Evolutionary conservation across 2,329 filamentous ascomycete species (phyloP), one percentile per base, ranked within the genome.

Genomic region (Trichoderma sp.): DNA sequence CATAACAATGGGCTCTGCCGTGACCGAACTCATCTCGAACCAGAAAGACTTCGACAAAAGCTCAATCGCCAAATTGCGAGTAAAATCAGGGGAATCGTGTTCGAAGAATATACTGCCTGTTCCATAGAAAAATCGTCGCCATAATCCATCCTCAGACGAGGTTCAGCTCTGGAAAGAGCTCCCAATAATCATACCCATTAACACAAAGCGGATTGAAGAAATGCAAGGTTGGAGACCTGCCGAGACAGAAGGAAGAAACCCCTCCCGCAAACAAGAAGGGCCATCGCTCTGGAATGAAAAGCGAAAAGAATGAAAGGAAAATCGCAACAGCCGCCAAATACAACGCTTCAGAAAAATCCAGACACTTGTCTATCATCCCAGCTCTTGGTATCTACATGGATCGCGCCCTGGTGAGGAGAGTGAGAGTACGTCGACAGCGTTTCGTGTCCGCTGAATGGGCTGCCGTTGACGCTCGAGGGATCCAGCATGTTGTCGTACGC

Each of bases 381-480:
- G 43, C 64, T 39, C 41, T 52, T 67, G 51, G 64, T 64, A 50
- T 69, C 69, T 50, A 57, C 14, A 24, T 60, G 68, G 63, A 69
- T 71, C 57, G 67, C 64, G 60, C 73, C 71, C 51, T 72, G 67
- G 50, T 75, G 74, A 41, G 77, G 75, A 39, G 76, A 77, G 56
- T 73, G 72, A 21, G 73, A 71, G 66, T 75, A 78, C 9, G 74
- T 74, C 39, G 76, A 77, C 30, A 71, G 65, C 5, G 75, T 75
- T 47, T 75, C 77, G 50, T 77, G 75, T 6, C 74, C 76, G 54
- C 74, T 75, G 50, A 76, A 78, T 4, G 76, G 75, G 65, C 75
- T 77, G n/a, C 71, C 73, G 60, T 75, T 72, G 14, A 71, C 72
- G 52, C 73, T 76, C 34, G 72, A 72, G n/a, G 73, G 71, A 43